Evolutionary conservation across 2,329 filamentous ascomycete species (phyloP), one percentile per base, ranked within the genome.

Genomic region (Massarina eburnea): DNA sequence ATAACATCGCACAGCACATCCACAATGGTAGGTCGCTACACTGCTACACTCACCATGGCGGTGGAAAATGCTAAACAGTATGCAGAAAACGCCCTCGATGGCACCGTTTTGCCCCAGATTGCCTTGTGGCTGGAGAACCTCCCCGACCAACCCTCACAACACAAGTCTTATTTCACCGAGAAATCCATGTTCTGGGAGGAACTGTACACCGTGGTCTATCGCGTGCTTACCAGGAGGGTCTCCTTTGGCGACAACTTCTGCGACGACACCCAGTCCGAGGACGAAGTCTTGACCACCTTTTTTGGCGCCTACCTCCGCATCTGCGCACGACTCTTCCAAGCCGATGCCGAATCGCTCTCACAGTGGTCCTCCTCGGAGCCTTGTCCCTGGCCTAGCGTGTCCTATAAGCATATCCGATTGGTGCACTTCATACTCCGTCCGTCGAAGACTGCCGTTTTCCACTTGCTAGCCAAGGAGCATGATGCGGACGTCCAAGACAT

Each of bases 141-240:
- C 17, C 65, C 65, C 36, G 52, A 59, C 7, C 55, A 48, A n/a
- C 49, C 55, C 2, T 33, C 40, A 4, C 48, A 59, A 14, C 47
- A 58, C 18, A 46, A 52, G 6, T 47, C 39, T 37, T 64, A 64
- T 47, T 71, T 61, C 38, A 30, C 56, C n/a, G 50, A 56, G 41
- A 62, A 61, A 44, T 41, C 46, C 7, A n/a, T 37, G 1, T 69
- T 70, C 41, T 71, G 68, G 68, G 61, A 66, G n/a, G 63, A 68
- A 14, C 58, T 70, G 9, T 54, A 57, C 17, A 38, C 39, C 20
- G 42, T 70, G 24, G 57, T 66, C 24, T 51, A 55, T 40, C 64
- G 58, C 39, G 35, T 70, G 15, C 41, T 69, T 6, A 43, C 33
- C 14, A 57, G 65, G 43, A 63, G 60, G 58, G 52, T 49, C 27